A percentile compares a stretch with the other conserved stretches of the same genome.
Evolutionary conservation across 768 basidiomycete genomes (phyloP).

Genomic region (Steccherinum ochraceum): DNA sequence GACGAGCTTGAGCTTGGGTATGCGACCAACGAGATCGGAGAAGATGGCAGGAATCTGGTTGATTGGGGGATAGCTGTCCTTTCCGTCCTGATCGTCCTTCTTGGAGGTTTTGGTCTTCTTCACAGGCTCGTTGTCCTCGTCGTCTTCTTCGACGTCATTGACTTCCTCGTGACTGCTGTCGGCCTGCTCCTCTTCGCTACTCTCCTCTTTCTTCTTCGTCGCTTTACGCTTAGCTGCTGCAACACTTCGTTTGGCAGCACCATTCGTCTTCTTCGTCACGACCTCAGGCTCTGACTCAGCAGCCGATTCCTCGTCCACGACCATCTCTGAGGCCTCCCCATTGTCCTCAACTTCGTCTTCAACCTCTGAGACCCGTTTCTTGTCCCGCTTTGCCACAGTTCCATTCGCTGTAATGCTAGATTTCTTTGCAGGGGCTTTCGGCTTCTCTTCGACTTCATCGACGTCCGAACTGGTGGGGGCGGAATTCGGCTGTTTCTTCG

Average conservation of each 20-base stretch:
- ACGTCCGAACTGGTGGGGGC: background rate
- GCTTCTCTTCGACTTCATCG: background rate
- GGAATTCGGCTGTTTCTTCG: background rate
- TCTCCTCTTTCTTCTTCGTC: background rate
- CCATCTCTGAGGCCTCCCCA: background rate
- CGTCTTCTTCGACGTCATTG: slow-evolving; percentile 18
- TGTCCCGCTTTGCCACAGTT: background rate
- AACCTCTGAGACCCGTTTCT: background rate
- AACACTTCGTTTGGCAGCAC: background rate
- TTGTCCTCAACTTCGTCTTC: background rate
- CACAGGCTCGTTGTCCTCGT: slow-evolving; percentile 17
- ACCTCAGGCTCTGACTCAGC: slow-evolving; percentile 19
- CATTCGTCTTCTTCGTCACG: background rate
- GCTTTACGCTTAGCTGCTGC: background rate
- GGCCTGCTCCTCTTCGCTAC: background rate
- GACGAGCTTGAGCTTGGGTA: slow-evolving; percentile 60
- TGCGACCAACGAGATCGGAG: slow-evolving; percentile 60
- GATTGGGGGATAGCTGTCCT: slow-evolving; percentile 73
- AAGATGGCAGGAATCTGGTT: slow-evolving; percentile 69
- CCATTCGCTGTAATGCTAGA: background rate
- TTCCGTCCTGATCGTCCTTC: slow-evolving; percentile 33
- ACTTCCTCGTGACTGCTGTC: slow-evolving; percentile 24
- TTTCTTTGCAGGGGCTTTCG: background rate
- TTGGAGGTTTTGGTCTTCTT: slow-evolving; percentile 18
- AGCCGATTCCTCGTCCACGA: background rate